A percentile compares a stretch with the other conserved stretches of the same genome.
Evolutionary conservation across 441 rosid species (phyloP).

Genomic region (Populus trichocarpa): DNA sequence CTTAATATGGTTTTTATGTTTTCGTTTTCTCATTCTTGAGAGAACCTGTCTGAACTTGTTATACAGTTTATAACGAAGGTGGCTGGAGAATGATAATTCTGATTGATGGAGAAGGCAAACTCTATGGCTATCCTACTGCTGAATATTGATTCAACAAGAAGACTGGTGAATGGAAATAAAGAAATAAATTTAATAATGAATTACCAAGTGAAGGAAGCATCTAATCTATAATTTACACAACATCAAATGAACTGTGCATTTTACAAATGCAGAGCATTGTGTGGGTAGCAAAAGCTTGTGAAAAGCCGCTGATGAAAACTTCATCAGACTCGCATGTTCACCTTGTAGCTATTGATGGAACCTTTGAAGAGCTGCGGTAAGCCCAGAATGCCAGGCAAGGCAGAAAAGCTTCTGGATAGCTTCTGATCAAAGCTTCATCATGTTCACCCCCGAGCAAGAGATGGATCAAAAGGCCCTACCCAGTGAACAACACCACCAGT

Average conservation of each 20-base stretch:
- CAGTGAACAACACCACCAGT: slow-evolving; percentile 19
- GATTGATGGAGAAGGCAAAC: too few species aligned
- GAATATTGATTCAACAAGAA: too few species aligned
- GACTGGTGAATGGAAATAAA: too few species aligned
- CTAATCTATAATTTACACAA: neutral
- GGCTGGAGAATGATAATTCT: too few species aligned
- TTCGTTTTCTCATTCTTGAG: too few species aligned
- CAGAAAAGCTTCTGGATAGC: neutral
- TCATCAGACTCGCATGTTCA: neutral
- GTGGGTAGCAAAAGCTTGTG: neutral
- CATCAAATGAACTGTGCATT: neutral
- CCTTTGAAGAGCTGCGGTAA: too few species aligned
- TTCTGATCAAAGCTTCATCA: neutral
- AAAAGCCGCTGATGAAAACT: neutral
- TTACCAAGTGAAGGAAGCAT: neutral
- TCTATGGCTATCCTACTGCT: too few species aligned
- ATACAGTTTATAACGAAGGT: too few species aligned
- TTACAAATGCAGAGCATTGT: neutral
- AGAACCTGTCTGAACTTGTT: too few species aligned
- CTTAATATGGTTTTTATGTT: too few species aligned
- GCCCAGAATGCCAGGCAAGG: neutral
- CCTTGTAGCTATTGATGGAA: neutral
- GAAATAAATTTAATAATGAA: too few species aligned
- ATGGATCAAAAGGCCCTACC: slow-evolving; percentile 34
- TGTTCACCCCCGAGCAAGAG: slow-evolving; percentile 21